Evolutionary conservation across 495 filamentous ascomycete species (phyloP), one percentile per base, ranked within the genome.

Genomic region (Apodospora peruviana): DNA sequence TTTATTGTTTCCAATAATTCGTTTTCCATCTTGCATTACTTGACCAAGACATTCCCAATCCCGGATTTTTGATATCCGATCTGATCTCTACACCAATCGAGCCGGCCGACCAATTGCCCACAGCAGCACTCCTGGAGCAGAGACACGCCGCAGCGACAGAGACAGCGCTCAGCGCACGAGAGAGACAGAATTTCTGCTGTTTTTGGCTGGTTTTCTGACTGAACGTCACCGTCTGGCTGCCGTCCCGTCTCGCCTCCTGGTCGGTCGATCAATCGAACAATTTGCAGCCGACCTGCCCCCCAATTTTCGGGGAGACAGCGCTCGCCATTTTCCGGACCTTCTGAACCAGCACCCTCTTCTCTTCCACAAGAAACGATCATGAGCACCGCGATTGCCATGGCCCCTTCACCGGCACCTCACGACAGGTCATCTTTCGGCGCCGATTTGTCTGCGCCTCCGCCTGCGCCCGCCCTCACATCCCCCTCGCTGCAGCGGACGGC

Each of bases 321-420:
- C 23, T 42, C 20, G 38, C 35, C 20, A 16, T 16, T 16, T 34
- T 45, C 12, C 41, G 43, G 16, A 18, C 16, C 29, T 19, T 11
- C 2, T 18, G 7, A 3, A 16, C 17, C 21, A 43, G 20, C 16
- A 44, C 34, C 25, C 12, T 36, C 47, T 41, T 34, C 27, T 40
- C 21, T 24, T 48, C 42, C 40, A 21, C 20, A 7, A 7, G 27
- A 14, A 32, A 29, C 43, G 52, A 77, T 52, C 61, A 81, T 81
- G 77, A 79, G 76, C 61, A 72, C 76, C 61, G 77, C 75, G 51
- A 72, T 81, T 64, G 76, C 77, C 40, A 79, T 81, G 76, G 76
- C 75, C 54, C 74, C 75, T 43, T 79, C 77, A 41, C 77, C 76
- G 52, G 77, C 77, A 65, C 77, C 76, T 50, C 74, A 79, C 66